Percentiles rank a stretch among this genome's conserved stretches.
These are phyloP conservation scores for Piper longum DNA, from an alignment of 164 flowering plant species.

Conservation along the genomic window DNA sequence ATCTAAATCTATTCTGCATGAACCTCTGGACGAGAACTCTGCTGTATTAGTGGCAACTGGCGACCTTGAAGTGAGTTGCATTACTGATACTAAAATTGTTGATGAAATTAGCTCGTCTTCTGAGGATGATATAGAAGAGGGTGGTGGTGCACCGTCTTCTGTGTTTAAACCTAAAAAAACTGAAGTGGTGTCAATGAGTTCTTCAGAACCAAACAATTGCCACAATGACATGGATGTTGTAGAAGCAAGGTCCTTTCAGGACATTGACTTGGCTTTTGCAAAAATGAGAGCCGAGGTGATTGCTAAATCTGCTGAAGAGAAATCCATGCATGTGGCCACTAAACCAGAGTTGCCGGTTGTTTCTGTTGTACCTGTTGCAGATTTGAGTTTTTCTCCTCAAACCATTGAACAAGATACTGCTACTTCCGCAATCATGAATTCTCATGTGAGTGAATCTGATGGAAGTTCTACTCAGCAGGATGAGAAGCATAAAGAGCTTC, in stretches of 20 bases:
- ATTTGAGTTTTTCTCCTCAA: not conserved
- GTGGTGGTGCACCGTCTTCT: not conserved
- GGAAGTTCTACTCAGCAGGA: not conserved
- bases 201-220: no score
- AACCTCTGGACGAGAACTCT: constrained; percentile 11
- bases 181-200: no score
- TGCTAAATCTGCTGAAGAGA: not conserved
- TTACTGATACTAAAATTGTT: not conserved
- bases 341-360: not conserved
- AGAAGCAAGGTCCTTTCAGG: constrained; percentile 12
- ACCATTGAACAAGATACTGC: not conserved
- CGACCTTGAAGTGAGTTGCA: not conserved
- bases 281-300: not conserved
- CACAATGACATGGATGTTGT: not conserved
- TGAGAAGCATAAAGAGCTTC: constrained; percentile 1
- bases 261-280: not conserved
- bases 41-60: constrained; percentile 4
- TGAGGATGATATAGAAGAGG: constrained; percentile 5
- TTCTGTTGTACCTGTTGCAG: not conserved
- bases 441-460: not conserved
- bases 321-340: not conserved
- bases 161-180: no score
- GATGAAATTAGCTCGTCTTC: constrained; percentile 2
- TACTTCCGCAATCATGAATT: not conserved
- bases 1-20: constrained; percentile 2